phyloP scores from a whole-genome alignment of 495 filamentous ascomycete species.

The Penicillium ucsense region DNA sequence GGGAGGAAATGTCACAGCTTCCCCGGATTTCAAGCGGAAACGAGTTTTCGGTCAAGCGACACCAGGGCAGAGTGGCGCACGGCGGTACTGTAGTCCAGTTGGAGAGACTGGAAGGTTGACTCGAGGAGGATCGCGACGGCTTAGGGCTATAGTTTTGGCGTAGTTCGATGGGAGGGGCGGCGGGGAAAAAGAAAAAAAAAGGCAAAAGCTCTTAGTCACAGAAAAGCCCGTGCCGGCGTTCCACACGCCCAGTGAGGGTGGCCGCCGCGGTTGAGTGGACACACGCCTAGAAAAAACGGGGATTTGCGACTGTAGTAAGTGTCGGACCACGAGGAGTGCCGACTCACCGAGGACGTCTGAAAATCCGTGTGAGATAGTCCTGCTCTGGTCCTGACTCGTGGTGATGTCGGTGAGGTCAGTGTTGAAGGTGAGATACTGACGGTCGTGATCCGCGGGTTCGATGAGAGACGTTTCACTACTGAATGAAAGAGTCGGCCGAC shows the following conservation, averaged over 20 bases:
- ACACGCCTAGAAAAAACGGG: too few relatives aligned
- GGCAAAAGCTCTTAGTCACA: slow-evolving; percentile 39
- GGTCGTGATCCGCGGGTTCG: too few relatives aligned
- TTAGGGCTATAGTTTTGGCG: slow-evolving; percentile 3
- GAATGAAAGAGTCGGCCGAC: too few relatives aligned
- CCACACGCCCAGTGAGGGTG: slow-evolving; percentile 5
- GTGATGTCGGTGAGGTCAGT: too few relatives aligned
- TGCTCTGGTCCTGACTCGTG: too few relatives aligned
- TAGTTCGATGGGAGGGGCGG: slow-evolving; percentile 16
- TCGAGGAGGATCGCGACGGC: neutral
- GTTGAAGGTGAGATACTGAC: too few relatives aligned
- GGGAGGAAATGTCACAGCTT: slow-evolving; percentile 17
- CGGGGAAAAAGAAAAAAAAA: slow-evolving; percentile 12
- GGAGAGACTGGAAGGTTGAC: neutral
- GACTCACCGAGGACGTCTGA: too few relatives aligned
- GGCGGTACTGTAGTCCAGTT: neutral
- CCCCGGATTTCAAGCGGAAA: slow-evolving; percentile 28
- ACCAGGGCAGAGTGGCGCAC: neutral
- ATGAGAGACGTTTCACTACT: too few relatives aligned
- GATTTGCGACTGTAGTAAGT: too few relatives aligned
- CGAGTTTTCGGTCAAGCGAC: slow-evolving; percentile 14
- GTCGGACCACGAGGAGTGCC: too few relatives aligned
- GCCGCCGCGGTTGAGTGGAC: neutral
- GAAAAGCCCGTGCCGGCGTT: slow-evolving; percentile 27
- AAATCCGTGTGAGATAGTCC: too few relatives aligned